Conservation (phyloP, 345 rosid species). For the Cochlearia excelsa region DNA sequence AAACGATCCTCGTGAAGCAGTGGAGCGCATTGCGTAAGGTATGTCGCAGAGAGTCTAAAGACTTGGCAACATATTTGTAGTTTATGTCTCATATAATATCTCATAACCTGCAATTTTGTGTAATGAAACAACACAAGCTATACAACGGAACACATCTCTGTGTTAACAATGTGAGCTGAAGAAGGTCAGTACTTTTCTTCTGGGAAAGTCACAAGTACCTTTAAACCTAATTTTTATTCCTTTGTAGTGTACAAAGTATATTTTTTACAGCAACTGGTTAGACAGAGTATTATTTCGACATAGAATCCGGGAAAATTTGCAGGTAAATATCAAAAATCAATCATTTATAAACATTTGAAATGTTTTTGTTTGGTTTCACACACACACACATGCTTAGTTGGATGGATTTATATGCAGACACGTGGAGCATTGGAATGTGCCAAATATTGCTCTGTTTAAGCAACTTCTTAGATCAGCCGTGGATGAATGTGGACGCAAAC, state of each 20-base stretch:
- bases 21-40: conserved; percentile 86
- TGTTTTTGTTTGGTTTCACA: neutral
- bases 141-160: conserved; percentile 89
- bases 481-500: too few species aligned
- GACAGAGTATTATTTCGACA: conserved; percentile 76
- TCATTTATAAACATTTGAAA: neutral
- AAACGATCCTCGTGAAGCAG: conserved; percentile 75
- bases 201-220: neutral
- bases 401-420: conserved; percentile 47
- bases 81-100: conserved; percentile 3
- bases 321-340: conserved; percentile 43
- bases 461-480: conserved; percentile 46
- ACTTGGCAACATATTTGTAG: neutral
- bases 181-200: conserved; percentile 45
- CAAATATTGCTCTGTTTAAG: conserved; percentile 76
- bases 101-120: conserved; percentile 28
- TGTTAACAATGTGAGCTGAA: conserved; percentile 63
- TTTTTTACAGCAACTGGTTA: conserved; percentile 75
- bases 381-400: neutral
- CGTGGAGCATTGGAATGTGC: conserved; percentile 91
- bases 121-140: conserved; percentile 62
- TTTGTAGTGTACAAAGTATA: conserved; percentile 54
- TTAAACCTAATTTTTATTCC: neutral
- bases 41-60: conserved; percentile 10
- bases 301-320: conserved; percentile 69